Conservation (phyloP, 2,329 filamentous ascomycete species). For the Pseudocercospora pini-densiflorae region DNA sequence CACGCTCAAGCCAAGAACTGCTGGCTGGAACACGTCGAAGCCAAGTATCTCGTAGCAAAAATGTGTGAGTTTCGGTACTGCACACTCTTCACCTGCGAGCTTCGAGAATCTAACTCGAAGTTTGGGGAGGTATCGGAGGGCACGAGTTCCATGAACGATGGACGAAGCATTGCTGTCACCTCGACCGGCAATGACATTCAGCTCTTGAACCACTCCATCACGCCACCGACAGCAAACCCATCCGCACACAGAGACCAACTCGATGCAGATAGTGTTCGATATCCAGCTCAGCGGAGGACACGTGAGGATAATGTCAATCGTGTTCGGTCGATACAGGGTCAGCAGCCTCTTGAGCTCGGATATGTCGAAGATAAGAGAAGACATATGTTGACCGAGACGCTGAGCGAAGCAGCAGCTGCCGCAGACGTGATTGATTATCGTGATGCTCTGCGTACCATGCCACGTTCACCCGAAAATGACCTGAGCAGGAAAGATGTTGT, state of each 20-base stretch:
- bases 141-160: not conserved
- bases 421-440: not conserved
- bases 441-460: not conserved
- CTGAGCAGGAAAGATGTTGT: not conserved
- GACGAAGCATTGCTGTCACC: not conserved
- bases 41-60: not conserved
- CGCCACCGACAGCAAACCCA: not conserved
- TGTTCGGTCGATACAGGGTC: not conserved
- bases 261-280: not conserved
- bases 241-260: not conserved
- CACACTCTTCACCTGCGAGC: not conserved
- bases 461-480: not conserved
- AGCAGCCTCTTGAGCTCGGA: not conserved
- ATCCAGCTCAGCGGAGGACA: not conserved
- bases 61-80: not conserved
- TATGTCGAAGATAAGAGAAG: not conserved
- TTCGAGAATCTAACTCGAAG: not conserved
- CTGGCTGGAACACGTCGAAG: not conserved
- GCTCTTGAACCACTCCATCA: not conserved
- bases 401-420: not conserved
- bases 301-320: not conserved
- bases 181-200: not conserved
- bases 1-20: not conserved
- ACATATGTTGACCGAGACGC: not conserved
- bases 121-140: not conserved